Percentiles rank a stretch among this genome's conserved stretches.
Conservation (phyloP, 2,329 filamentous ascomycete genomes). For the Phialophora macrospora region DNA sequence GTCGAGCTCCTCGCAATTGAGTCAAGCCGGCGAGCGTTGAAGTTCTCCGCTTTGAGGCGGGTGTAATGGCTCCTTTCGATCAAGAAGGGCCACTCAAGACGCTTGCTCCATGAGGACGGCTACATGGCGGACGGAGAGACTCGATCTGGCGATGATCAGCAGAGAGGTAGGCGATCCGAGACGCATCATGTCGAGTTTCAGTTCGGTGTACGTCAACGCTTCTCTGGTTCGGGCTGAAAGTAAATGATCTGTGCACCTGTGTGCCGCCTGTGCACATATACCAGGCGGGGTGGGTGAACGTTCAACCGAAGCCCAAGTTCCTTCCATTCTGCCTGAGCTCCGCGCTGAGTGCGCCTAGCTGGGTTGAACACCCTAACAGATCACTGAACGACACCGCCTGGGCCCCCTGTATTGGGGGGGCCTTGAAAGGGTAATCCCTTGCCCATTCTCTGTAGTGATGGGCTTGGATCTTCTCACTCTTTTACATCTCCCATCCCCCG, state of each 20-base stretch:
- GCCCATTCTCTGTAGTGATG: neutral
- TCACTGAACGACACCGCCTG: neutral
- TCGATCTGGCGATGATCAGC: neutral
- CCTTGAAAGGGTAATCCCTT: neutral
- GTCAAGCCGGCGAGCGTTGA: neutral
- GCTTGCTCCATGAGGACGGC: neutral
- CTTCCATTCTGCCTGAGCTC: neutral
- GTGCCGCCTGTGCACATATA: neutral
- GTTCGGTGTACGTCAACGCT: neutral
- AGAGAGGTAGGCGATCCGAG: neutral
- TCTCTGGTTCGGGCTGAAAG: neutral
- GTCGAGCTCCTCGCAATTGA: neutral
- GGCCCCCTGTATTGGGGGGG: neutral
- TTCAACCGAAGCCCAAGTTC: neutral
- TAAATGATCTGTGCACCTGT: neutral
- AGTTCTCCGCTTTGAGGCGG: neutral
- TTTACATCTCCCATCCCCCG: slow-evolving; percentile 32
- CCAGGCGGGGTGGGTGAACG: neutral
- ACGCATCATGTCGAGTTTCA: neutral
- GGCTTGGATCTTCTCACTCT: neutral
- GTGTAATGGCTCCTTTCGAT: neutral
- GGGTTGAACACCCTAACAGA: neutral
- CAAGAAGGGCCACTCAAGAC: neutral
- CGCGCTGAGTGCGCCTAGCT: neutral
- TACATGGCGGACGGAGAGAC: neutral